Evolutionary conservation across 768 basidiomycete genomes (phyloP).

Genomic region (Hemileccinum rubropunctum): DNA sequence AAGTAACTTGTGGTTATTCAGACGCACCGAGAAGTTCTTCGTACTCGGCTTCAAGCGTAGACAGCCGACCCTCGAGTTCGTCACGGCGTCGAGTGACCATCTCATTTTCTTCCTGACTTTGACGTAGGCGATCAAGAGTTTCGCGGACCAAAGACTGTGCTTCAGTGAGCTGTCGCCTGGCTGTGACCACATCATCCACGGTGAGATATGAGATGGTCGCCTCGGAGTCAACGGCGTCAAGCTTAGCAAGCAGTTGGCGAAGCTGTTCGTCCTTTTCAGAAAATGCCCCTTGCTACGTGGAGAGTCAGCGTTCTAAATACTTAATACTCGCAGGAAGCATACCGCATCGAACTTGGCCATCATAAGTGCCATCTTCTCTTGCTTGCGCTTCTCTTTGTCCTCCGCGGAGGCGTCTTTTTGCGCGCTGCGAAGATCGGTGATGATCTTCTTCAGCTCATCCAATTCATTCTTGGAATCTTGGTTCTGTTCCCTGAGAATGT

Average conservation of each 20-base stretch:
- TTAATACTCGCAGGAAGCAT: slow-evolving; percentile 28
- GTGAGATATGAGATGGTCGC: slow-evolving; percentile 54
- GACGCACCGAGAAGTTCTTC: slow-evolving; percentile 90
- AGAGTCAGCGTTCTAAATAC: slow-evolving; percentile 4
- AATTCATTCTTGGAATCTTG: slow-evolving; percentile 81
- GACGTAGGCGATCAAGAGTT: slow-evolving; percentile 83
- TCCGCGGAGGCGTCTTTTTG: slow-evolving; percentile 87
- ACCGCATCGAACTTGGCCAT: slow-evolving; percentile 99
- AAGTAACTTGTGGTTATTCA: neutral
- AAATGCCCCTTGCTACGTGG: slow-evolving; percentile 77
- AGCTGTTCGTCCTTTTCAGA: slow-evolving; percentile 96
- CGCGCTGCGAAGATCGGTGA: slow-evolving; percentile 72
- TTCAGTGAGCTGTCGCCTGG: slow-evolving; percentile 86
- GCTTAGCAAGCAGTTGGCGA: slow-evolving; percentile 76
- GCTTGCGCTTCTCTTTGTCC: slow-evolving; percentile 98
- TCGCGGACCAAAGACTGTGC: slow-evolving; percentile 84
- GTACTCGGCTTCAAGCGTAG: slow-evolving; percentile 86
- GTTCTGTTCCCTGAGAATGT: slow-evolving; percentile 94
- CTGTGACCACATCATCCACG: slow-evolving; percentile 73
- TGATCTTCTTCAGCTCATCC: slow-evolving; percentile 82
- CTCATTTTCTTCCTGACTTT: slow-evolving; percentile 92
- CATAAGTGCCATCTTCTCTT: slow-evolving; percentile 99
- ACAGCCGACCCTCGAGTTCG: slow-evolving; percentile 81
- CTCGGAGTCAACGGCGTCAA: slow-evolving; percentile 76
- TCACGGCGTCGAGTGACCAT: slow-evolving; percentile 76